These are phyloP conservation scores for Orbilia brochopaga DNA, from an alignment of 2,329 filamentous ascomycete genomes.

Conservation along the genomic window DNA sequence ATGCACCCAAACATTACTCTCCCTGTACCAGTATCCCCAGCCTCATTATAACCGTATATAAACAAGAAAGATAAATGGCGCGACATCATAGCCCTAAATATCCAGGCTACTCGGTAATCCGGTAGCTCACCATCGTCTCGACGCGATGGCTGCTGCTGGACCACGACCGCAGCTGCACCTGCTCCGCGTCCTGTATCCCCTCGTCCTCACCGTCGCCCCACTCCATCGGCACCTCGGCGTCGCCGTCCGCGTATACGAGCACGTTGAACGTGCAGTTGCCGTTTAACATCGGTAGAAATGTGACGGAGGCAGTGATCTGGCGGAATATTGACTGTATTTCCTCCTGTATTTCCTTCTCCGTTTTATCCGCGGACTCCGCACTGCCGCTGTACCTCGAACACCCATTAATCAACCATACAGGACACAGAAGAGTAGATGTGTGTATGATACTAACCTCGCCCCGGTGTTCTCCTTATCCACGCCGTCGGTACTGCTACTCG, in stretches of 20 bases:
- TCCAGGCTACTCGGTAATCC: conserved; percentile 62
- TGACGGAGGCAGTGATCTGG: conserved; percentile 96
- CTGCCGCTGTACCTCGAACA: conserved; percentile 52
- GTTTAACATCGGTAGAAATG: conserved; percentile 89
- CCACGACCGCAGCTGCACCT: conserved; percentile 93
- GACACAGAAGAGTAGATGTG: neutral
- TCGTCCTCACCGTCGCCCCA: conserved; percentile 99
- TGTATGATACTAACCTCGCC: conserved; percentile 60
- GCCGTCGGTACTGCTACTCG: conserved; percentile 54
- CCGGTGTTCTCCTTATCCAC: conserved; percentile 74
- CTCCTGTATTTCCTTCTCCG: conserved; percentile 89
- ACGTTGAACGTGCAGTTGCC: conserved; percentile 99
- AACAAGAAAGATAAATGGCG: neutral
- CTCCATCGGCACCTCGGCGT: conserved; percentile 87
- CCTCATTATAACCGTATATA: too few species aligned
- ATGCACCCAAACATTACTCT: neutral
- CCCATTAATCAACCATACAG: conserved; percentile 51
- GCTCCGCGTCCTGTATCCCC: conserved; percentile 83
- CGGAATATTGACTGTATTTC: conserved; percentile 97
- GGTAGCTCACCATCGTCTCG: conserved; percentile 93
- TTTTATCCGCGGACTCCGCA: conserved; percentile 69
- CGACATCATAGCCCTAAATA: neutral
- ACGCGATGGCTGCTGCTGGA: conserved; percentile 93
- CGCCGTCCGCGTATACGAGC: conserved; percentile 93
- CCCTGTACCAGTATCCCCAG: neutral